Base-by-base conservation (phyloP, 2,329 filamentous ascomycete species). In the Ophiosphaerella korrae region DNA sequence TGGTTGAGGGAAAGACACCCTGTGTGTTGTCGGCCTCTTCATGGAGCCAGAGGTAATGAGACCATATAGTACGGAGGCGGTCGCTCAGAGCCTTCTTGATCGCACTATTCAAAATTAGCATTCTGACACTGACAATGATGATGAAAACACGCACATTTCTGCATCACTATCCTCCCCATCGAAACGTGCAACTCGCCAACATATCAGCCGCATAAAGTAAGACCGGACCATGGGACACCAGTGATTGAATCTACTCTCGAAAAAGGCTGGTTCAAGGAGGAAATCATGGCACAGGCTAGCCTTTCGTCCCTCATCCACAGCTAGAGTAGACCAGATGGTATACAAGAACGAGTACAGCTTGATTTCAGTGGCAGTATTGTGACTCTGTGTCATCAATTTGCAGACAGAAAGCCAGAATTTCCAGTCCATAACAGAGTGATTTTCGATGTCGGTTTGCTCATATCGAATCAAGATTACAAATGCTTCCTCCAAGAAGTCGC, bases 141-240 rank as follows among this genome's bases (percentile, higher is more conserved):
- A 14, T 21, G 12, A 7, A 39, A 18, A 21, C 39, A 81, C 88
- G 80, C 79, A 90, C 87, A 81, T 74, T 68, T 94, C 89, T 35
- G 84, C 71, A 24, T 85, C 81, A 38, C 84, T 83, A 18, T 84
- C 79, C 40, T 82, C 83, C 13, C 87, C 90, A 45, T 86, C 84
- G 65, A 88, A 89, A 56, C 92, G 83, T 58, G 89, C 93, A 41
- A 97, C 79, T 52, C 92, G 85, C 92, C 92, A 97, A 74, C 91
- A 96, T 18, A 96, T 75, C 42, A 97, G 77, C 40, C 92, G 89
- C 83, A 96, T 94, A 70, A 88, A 97, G 72, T 96, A 97, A 12
- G 91, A 88, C 53, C 92, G 84, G 18, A 96, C 90, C 92, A 96
- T 96, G 0, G 92, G 91, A 66, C 90, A 96, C 92, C 92, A 96